A percentile compares a stretch with the other conserved stretches of the same genome.
Conservation (phyloP, 108 stramenopile species). For the Cyclotella choctawhatcheeana region DNA sequence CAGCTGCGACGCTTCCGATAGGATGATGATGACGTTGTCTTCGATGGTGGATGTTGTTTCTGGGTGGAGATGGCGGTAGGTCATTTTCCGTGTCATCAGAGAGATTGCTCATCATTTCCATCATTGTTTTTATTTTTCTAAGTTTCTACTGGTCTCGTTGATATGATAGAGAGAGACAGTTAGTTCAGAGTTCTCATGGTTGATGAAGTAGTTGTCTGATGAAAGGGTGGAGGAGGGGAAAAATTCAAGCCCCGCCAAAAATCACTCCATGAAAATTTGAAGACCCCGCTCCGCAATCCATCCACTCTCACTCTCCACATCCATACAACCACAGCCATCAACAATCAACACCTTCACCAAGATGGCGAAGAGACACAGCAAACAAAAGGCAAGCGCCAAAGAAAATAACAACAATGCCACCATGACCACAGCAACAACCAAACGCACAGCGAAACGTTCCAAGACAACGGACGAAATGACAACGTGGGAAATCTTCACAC, state of each 20-base stretch:
- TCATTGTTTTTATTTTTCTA: no score
- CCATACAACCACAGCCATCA: background rate
- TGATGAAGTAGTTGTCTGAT: no score
- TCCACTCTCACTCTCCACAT: background rate
- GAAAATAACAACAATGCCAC: background rate
- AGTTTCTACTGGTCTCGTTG: background rate
- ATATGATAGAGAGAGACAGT: no score
- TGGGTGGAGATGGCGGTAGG: background rate
- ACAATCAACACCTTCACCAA: background rate
- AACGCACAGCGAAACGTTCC: background rate
- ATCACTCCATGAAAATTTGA: no score
- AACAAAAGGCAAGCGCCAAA: background rate
- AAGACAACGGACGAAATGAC: slow-evolving; percentile 18
- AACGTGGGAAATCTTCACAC: slow-evolving; percentile 17
- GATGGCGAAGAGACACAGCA: background rate
- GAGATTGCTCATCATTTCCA: slow-evolving; percentile 3
- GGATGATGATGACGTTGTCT: background rate
- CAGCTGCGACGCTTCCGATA: background rate
- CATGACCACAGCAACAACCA: background rate
- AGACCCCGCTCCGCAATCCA: no score
- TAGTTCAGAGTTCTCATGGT: no score
- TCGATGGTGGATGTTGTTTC: background rate
- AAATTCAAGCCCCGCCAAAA: no score
- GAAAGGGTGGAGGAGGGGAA: no score
- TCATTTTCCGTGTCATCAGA: background rate